Evolutionary conservation across 2,329 filamentous ascomycete species (phyloP).

Genomic region (Chaetomiaceae sp.): DNA sequence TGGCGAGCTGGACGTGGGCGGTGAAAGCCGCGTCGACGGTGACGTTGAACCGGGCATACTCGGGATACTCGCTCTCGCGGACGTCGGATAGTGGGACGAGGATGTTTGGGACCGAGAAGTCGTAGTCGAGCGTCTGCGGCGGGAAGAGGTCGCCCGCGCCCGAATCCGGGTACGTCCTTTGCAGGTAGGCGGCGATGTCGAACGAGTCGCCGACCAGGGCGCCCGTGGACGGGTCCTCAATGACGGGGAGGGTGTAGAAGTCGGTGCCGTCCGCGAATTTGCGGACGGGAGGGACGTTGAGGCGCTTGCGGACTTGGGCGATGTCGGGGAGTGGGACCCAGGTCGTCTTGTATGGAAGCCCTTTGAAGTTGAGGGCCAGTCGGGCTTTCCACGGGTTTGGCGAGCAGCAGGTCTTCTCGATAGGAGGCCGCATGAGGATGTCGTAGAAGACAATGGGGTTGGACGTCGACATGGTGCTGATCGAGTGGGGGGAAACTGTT

Average conservation of each 20-base stretch:
- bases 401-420: slow-evolving; percentile 53
- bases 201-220: slow-evolving; percentile 63
- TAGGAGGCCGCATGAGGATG: slow-evolving; percentile 44
- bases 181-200: slow-evolving; percentile 56
- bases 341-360: slow-evolving; percentile 60
- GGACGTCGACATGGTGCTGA: not conserved
- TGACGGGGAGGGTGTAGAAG: slow-evolving; percentile 51
- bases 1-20: slow-evolving; percentile 33
- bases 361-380: slow-evolving; percentile 63
- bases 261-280: slow-evolving; percentile 45
- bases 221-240: slow-evolving; percentile 50
- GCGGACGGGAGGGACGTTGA: slow-evolving; percentile 33
- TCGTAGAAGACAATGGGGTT: slow-evolving; percentile 54
- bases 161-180: slow-evolving; percentile 49
- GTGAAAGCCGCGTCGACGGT: slow-evolving; percentile 43
- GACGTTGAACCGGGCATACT: slow-evolving; percentile 42
- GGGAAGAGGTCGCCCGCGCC: slow-evolving; percentile 46
- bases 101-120: slow-evolving; percentile 29
- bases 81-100: slow-evolving; percentile 49
- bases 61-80: slow-evolving; percentile 27
- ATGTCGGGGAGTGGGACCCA: slow-evolving; percentile 67
- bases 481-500: not conserved
- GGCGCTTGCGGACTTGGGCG: slow-evolving; percentile 35
- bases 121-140: slow-evolving; percentile 39
- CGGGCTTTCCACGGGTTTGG: slow-evolving; percentile 71